phyloP scores from a whole-genome alignment of 148 eudicot species.

The Nepenthes gracilis region DNA sequence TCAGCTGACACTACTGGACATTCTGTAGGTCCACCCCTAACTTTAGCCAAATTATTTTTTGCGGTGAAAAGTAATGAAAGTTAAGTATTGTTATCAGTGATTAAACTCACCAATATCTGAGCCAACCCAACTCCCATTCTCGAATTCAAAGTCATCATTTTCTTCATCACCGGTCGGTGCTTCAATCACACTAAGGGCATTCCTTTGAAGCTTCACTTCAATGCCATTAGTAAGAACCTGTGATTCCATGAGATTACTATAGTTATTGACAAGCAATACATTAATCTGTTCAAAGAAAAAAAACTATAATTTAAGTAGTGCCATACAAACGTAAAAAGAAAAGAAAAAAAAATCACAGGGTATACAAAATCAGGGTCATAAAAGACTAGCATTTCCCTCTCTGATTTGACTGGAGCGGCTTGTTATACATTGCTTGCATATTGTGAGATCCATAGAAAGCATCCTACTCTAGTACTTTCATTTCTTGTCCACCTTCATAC shows the following conservation, averaged over 20 bases:
- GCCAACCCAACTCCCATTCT: slow-evolving; percentile 38
- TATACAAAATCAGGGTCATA: no score
- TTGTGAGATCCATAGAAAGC: no score
- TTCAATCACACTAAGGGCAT: slow-evolving; percentile 8
- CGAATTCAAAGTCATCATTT: slow-evolving; percentile 51
- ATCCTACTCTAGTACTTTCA: no score
- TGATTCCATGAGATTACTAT: neutral
- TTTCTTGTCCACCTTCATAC: no score
- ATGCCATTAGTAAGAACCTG: slow-evolving; percentile 7
- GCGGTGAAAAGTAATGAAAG: no score
- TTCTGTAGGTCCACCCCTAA: no score
- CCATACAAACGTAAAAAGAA: neutral
- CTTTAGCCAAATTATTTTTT: no score
- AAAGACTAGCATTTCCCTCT: no score
- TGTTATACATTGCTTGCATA: no score
- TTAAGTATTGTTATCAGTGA: neutral
- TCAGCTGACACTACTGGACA: no score
- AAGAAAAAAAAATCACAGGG: neutral
- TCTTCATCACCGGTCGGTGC: slow-evolving; percentile 67
- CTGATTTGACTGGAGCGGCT: no score
- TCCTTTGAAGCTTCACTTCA: slow-evolving; percentile 10
- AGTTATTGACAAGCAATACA: neutral
- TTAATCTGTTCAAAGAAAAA: neutral
- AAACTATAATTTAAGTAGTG: neutral
- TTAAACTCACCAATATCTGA: slow-evolving; percentile 34